Conservation (phyloP, 768 basidiomycete species). For the Scleroderma citrinum region DNA sequence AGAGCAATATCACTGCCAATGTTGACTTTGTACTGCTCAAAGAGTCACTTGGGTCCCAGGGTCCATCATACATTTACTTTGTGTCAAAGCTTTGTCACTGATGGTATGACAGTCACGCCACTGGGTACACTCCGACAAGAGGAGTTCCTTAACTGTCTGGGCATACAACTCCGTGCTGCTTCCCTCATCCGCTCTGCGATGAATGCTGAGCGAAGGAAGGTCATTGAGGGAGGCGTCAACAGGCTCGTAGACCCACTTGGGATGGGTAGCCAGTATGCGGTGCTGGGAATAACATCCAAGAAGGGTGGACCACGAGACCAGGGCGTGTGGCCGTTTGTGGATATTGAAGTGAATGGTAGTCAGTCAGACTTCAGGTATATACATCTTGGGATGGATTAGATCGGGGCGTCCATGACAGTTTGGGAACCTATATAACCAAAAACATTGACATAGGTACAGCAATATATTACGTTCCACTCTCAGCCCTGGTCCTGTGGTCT, state of each 20-base stretch:
- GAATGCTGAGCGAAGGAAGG: conserved; percentile 42
- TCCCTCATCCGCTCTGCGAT: conserved; percentile 49
- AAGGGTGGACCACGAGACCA: conserved; percentile 5
- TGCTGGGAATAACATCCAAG: conserved; percentile 51
- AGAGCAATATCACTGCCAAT: conserved; percentile 92
- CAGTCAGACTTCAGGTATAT: not conserved
- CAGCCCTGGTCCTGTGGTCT: too few species aligned
- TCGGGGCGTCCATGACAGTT: too few species aligned
- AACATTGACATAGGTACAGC: too few species aligned
- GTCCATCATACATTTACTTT: conserved; percentile 33
- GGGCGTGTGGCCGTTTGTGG: conserved; percentile 29
- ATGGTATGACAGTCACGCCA: conserved; percentile 27
- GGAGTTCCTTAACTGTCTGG: conserved; percentile 74
- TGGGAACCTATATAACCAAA: too few species aligned
- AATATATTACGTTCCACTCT: too few species aligned
- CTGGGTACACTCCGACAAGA: conserved; percentile 75
- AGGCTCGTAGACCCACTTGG: conserved; percentile 72
- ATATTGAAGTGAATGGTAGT: not conserved
- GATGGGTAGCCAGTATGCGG: conserved; percentile 87
- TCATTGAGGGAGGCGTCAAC: conserved; percentile 54
- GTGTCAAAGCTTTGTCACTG: conserved; percentile 3
- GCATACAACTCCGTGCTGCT: conserved; percentile 60
- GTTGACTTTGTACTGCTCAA: conserved; percentile 90
- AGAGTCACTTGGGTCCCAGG: conserved; percentile 65
- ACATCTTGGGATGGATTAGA: too few species aligned